Evolutionary conservation across 2,329 filamentous ascomycete genomes (phyloP).

Genomic region (Nothophaeocryptopus gaeumannii): DNA sequence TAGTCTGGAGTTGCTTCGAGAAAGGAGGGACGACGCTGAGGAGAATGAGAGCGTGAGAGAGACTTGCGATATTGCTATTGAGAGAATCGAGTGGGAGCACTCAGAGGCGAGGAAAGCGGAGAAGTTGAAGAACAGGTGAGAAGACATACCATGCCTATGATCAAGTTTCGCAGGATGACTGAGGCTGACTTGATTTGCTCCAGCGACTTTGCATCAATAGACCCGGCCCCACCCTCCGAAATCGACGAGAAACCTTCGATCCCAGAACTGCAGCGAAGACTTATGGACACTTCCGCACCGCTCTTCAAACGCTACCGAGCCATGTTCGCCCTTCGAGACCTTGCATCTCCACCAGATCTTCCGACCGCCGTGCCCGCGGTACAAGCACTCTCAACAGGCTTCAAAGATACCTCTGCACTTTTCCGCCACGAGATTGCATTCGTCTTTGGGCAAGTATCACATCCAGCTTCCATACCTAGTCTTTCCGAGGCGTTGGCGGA

Average conservation of each 20-base stretch:
- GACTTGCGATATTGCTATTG: slow-evolving; percentile 95
- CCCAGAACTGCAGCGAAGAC: slow-evolving; percentile 67
- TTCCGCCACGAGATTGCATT: slow-evolving; percentile 98
- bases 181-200: slow-evolving; percentile 3
- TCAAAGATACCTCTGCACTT: slow-evolving; percentile 80
- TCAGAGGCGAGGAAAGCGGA: slow-evolving; percentile 69
- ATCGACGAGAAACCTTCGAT: slow-evolving; percentile 59
- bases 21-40: slow-evolving; percentile 69
- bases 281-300: slow-evolving; percentile 75
- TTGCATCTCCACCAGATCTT: slow-evolving; percentile 87
- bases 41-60: slow-evolving; percentile 83
- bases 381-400: slow-evolving; percentile 77
- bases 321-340: slow-evolving; percentile 95
- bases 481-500: slow-evolving; percentile 76
- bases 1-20: slow-evolving; percentile 70
- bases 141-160: background rate
- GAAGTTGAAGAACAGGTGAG: slow-evolving; percentile 76
- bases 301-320: slow-evolving; percentile 93
- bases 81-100: slow-evolving; percentile 90
- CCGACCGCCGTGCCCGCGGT: slow-evolving; percentile 87
- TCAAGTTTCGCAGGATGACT: background rate
- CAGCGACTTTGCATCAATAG: slow-evolving; percentile 93
- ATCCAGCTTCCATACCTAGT: slow-evolving; percentile 93
- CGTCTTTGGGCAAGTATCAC: slow-evolving; percentile 92
- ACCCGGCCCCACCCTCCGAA: slow-evolving; percentile 85